Conservation (phyloP, 2,329 filamentous ascomycete genomes). For the Periconia digitata region DNA sequence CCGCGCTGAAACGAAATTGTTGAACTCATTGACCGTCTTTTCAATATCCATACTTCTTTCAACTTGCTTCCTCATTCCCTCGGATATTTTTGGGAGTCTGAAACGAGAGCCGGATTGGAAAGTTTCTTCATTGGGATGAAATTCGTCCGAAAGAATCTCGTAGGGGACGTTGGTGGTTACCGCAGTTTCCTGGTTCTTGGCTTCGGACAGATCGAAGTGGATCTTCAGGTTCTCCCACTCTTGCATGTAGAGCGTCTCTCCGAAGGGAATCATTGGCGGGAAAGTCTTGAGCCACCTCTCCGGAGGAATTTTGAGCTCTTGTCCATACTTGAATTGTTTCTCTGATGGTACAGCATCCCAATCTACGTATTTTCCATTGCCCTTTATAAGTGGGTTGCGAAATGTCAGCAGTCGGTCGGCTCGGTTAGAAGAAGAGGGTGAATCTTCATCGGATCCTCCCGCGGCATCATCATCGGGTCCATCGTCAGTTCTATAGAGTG, state of each 20-base stretch:
- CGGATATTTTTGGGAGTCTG: conserved; percentile 18
- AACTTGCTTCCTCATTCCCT: neutral
- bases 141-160: neutral
- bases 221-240: conserved; percentile 34
- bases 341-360: neutral
- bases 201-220: conserved; percentile 23
- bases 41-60: neutral
- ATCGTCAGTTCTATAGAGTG: conserved; percentile 5
- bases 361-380: neutral
- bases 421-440: too few relatives aligned
- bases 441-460: too few relatives aligned
- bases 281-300: conserved; percentile 25
- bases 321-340: conserved; percentile 19
- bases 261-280: conserved; percentile 26
- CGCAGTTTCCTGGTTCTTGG: conserved; percentile 13
- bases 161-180: conserved; percentile 22
- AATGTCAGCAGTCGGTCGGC: neutral
- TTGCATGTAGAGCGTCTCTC: conserved; percentile 30
- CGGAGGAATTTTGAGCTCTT: conserved; percentile 18
- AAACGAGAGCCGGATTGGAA: conserved; percentile 35
- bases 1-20: too few relatives aligned
- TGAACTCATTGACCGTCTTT: too few relatives aligned
- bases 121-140: conserved; percentile 4
- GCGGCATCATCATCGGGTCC: neutral
- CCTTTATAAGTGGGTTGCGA: neutral